phyloP scores from a whole-genome alignment of 2,329 filamentous ascomycete species.

The Apiospora rasikravindrae region DNA sequence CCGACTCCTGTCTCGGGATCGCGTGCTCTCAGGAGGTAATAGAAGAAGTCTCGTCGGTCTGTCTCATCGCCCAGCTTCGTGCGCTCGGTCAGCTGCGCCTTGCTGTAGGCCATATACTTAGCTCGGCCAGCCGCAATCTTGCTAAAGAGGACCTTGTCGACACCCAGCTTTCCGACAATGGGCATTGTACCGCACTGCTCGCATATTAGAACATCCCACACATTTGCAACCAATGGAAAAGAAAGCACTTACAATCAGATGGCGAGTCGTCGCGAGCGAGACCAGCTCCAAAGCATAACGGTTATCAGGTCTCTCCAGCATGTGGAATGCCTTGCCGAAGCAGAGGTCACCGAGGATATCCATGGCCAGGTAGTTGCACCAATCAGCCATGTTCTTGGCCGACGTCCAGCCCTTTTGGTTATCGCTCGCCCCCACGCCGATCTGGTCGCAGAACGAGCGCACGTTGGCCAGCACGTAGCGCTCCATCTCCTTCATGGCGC shows the following conservation, averaged over 20 bases:
- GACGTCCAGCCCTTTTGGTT: constrained; percentile 62
- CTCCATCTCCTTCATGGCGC: constrained; percentile 71
- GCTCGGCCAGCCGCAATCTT: constrained; percentile 69
- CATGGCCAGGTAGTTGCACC: constrained; percentile 67
- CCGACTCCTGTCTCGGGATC: constrained; percentile 74
- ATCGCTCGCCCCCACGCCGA: constrained; percentile 49
- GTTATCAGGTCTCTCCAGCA: constrained; percentile 64
- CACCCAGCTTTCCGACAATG: constrained; percentile 66
- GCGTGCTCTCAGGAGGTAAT: constrained; percentile 73
- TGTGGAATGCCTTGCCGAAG: constrained; percentile 67
- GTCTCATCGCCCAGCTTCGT: constrained; percentile 69
- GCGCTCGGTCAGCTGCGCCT: constrained; percentile 68
- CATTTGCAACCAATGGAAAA: not conserved
- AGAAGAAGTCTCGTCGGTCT: constrained; percentile 76
- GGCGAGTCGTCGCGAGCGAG: constrained; percentile 69
- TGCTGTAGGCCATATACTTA: constrained; percentile 74
- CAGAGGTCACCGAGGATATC: constrained; percentile 66
- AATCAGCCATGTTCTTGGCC: constrained; percentile 66
- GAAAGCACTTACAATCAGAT: constrained; percentile 66
- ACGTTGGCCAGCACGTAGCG: constrained; percentile 69
- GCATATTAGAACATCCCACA: not conserved
- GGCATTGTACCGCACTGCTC: constrained; percentile 74
- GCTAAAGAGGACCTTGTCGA: constrained; percentile 72
- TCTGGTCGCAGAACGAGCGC: constrained; percentile 67
- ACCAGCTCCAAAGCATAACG: constrained; percentile 71